Base-by-base conservation (phyloP, 345 rosid species). In the Gossypium longicalyx region DNA sequence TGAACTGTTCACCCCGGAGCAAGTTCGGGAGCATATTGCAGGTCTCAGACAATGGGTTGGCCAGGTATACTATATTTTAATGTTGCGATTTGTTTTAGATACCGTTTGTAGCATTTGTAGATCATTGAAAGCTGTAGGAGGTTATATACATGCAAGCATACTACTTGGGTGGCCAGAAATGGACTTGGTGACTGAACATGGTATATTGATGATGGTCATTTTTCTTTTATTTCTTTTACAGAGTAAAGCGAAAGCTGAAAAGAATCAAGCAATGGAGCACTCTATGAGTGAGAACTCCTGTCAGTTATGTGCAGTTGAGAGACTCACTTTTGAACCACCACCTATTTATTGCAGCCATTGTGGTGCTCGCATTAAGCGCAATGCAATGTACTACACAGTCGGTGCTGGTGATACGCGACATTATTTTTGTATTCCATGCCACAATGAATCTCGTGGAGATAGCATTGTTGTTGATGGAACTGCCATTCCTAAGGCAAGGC, bases 11-110 rank as follows among this genome's bases (percentile, higher is more conserved):
- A 93, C 99, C 54, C 99, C 99, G 9, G 98, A 96, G 79, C 98
- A 96, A 89, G 93, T 96, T 52, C 88, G 89, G 74, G 93, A 86
- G 83, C 99, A 96, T 85, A 96, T 96, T 58, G 77, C n/a, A 22
- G 98, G 99, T 58, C 97, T 96, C 72, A 89, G 99, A 78, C 98
- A 78, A 82, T 96, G 99, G 98, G 97, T 96, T 84, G 98, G 99
- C 78, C 99, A 96, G 97, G 99, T 93, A 77, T 53, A 13, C 16
- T 43, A 22, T 62, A 17, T 25, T 73, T 1, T 19, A 45, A 25
- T 16, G 25, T 17, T 73, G 7, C 27, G 25, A n/a, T 60, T 47
- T 74, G 22, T 58, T 51, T 75, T 23, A 56, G 43, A 16, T 7
- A n/a, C 17, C 8, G 17, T 43, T 56, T 67, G 25, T 12, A 15